phyloP scores from a whole-genome alignment of 805 yeast genomes.

The Ogataea salicorniae region DNA sequence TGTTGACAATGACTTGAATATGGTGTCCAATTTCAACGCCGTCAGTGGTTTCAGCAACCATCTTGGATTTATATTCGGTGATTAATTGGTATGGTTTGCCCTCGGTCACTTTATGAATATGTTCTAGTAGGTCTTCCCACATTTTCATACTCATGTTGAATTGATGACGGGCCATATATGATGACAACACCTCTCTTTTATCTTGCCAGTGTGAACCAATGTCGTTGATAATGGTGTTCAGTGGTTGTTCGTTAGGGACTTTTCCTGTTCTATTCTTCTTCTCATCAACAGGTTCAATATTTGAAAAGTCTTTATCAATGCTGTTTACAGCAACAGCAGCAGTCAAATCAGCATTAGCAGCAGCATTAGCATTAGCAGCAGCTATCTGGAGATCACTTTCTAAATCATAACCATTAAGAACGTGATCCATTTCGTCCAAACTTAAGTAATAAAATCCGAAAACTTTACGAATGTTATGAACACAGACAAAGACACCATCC shows the following conservation, averaged over 20 bases:
- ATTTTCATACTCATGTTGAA: constrained; percentile 55
- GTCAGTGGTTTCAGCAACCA: background rate
- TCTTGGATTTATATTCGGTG: constrained; percentile 8
- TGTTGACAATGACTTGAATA: constrained; percentile 15
- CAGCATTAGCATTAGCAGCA: too few species aligned
- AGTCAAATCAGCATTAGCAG: too few species aligned
- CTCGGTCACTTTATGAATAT: constrained; percentile 29
- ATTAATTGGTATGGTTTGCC: constrained; percentile 35
- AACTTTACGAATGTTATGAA: constrained; percentile 72
- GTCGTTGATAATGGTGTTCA: constrained; percentile 19
- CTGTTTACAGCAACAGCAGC: too few species aligned
- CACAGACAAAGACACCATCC: constrained; percentile 95
- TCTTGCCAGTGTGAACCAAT: constrained; percentile 28
- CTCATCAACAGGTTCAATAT: background rate
- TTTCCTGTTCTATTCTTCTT: constrained; percentile 1
- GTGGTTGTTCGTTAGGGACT: constrained; percentile 6
- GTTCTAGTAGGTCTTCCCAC: constrained; percentile 41
- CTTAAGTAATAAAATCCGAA: constrained; percentile 92
- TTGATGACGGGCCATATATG: constrained; percentile 60
- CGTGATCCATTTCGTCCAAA: constrained; percentile 60
- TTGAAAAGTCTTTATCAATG: too few species aligned
- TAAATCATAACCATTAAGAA: constrained; percentile 42
- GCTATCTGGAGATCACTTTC: background rate
- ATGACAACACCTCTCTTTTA: constrained; percentile 34
- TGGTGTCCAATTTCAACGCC: background rate